These are phyloP conservation scores for Pleurostoma richardsiae DNA, from an alignment of 2,329 filamentous ascomycete species.

Conservation along the genomic window DNA sequence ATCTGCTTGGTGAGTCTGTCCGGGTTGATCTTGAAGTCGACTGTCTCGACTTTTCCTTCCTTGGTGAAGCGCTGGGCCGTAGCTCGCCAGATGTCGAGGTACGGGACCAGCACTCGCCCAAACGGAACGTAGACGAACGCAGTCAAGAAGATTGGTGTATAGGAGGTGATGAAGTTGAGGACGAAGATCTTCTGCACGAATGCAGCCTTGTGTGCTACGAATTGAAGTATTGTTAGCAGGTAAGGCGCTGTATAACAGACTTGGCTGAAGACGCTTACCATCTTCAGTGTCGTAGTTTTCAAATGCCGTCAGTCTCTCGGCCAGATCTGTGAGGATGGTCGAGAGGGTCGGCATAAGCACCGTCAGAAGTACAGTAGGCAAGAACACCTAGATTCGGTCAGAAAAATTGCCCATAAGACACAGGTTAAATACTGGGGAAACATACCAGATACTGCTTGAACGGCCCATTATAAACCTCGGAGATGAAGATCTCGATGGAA, in stretches of 20 bases:
- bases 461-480: conserved; percentile 85
- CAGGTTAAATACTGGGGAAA: conserved; percentile 3
- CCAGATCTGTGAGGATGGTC: conserved; percentile 68
- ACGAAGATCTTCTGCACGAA: conserved; percentile 92
- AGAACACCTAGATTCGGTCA: conserved; percentile 56
- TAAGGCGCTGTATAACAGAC: too few relatives aligned
- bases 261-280: conserved; percentile 26
- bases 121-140: conserved; percentile 95
- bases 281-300: conserved; percentile 93
- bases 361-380: conserved; percentile 85
- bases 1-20: conserved; percentile 82
- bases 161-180: conserved; percentile 94
- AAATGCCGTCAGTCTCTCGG: conserved; percentile 69
- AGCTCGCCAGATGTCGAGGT: conserved; percentile 75
- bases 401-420: neutral
- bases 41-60: conserved; percentile 62
- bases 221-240: conserved; percentile 12
- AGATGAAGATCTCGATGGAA: conserved; percentile 91
- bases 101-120: conserved; percentile 74
- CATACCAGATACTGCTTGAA: conserved; percentile 78
- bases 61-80: conserved; percentile 72
- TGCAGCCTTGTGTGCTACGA: conserved; percentile 67
- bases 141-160: conserved; percentile 85
- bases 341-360: conserved; percentile 75
- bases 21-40: conserved; percentile 76